Evolutionary conservation across 2,329 filamentous ascomycete species (phyloP), one percentile per base, ranked within the genome.

Genomic region (Hansfordia pulvinata): DNA sequence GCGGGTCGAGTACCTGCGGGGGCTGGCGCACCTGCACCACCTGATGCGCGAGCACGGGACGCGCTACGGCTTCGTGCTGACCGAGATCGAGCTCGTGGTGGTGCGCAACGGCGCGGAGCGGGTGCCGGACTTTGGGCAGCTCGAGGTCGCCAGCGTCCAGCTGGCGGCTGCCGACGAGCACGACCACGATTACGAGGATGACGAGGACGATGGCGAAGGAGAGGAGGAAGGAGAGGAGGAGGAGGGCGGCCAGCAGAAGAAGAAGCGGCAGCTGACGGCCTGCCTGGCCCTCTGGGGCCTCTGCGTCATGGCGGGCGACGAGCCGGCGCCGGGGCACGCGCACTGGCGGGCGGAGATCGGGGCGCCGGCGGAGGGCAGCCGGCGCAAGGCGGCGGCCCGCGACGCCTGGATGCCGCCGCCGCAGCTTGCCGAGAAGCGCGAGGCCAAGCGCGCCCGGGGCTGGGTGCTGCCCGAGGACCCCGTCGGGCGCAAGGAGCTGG

Each of bases 1-100:
- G 54, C 78, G 81, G 31, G 82, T 93, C 31, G 76, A 88, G 53
- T 94, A 94, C 58, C 76, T 94, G 12, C 76, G 80, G 26, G 83
- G 83, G 2, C 71, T 96, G 5, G 68, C 85, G 0, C 83, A 92
- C 41, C 62, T 94, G 23, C 88, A 96, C 54, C 72, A 82, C 47
- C 76, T 77, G 45, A 93, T 94, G 84, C 84, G 88, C 50, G 84
- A 93, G 56, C 82, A 93, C 56, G 76, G 76, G 38, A 92, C 83
- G 48, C 76, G 88, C 32, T 96, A 94, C 52, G 88, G 88, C 29
- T 96, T 93, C 62, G 88, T 96, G 52, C 74, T 94, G 46, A 94
- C 84, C 2, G 88, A 94, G 56, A 93, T 93, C 41, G 88, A 96
- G 56, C 74, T 94, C 7, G 76, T 94, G 20, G 75, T 90, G 40